Evolutionary conservation across 2,329 filamentous ascomycete species (phyloP).

Genomic region (Arthrobotrys sphaeroides): DNA sequence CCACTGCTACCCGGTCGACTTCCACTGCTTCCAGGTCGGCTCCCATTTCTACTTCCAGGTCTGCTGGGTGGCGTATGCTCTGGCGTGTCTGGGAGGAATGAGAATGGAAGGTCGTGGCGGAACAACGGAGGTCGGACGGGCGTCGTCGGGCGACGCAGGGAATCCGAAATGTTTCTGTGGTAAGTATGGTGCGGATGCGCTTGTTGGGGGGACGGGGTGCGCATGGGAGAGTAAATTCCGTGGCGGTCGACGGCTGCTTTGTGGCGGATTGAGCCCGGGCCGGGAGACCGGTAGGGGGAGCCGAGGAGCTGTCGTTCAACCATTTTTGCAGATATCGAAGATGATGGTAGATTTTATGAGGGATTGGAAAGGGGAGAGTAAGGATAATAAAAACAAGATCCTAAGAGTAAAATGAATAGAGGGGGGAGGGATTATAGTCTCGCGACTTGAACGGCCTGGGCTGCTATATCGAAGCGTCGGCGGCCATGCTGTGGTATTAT

Average conservation of each 20-base stretch:
- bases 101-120: conserved; percentile 14
- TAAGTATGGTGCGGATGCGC: neutral
- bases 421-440: neutral
- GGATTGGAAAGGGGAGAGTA: neutral
- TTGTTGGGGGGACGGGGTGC: conserved; percentile 45
- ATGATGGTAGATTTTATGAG: too few species aligned
- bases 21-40: too few species aligned
- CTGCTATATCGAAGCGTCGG: conserved; percentile 37
- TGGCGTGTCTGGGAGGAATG: conserved; percentile 38
- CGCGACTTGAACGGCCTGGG: conserved; percentile 11
- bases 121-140: conserved; percentile 42
- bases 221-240: conserved; percentile 44
- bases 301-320: conserved; percentile 45
- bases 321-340: conserved; percentile 24
- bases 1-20: too few species aligned
- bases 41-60: conserved; percentile 28
- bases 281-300: conserved; percentile 49
- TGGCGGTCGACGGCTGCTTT: conserved; percentile 28
- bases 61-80: conserved; percentile 30
- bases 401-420: neutral
- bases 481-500: conserved; percentile 49
- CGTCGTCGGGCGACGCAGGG: conserved; percentile 26
- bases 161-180: conserved; percentile 16
- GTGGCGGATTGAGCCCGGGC: conserved; percentile 16
- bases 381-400: too few species aligned